Base-by-base conservation (phyloP, 2,329 filamentous ascomycete species). In the Fusarium graminum region DNA sequence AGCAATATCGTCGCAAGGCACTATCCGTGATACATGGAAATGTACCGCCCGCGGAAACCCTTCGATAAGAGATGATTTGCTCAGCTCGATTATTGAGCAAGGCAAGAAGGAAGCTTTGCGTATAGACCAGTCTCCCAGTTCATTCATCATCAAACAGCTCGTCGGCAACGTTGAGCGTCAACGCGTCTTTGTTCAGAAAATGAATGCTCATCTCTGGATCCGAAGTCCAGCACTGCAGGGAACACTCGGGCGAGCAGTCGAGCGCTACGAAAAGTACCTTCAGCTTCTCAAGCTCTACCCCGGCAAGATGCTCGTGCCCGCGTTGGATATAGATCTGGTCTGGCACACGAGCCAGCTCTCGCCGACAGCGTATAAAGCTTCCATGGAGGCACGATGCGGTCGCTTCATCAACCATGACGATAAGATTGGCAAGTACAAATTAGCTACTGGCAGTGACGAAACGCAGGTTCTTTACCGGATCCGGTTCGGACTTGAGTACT, bases 271-370 rank as follows among this genome's bases (percentile, higher is more conserved):
- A 25, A 73, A 73, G 42, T 80, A 80, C 58, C 58, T 80, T 40
- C 65, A 66, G 19, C 71, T 81, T 4, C 72, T 80, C 44, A 76
- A 75, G 3, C 63, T 74, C 0, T 71, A 86, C 45, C 74, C 74
- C 1, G 59, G 64, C 10, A 74, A 63, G 19, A 74, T 74, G 50
- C 60, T 78, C 2, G 79, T 80, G 9, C 79, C 79, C 1, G 78
- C 77, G 3, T 68, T 79, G 4, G 79, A 80, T 36, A 74, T 81
- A 25, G 79, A 81, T 46, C 69, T 81, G 6, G 78, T 72, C 9
- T 81, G 79, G 79, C 78, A 81, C 52, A 81, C 80, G 4, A 79
- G 80, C 58, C 79, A 80, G 55, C 75, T 75, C 52, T 77, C 76
- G 7, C 64, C 76, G 0, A 43, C 16, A 6, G 50, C 52, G 0